Evolutionary conservation across 2,329 filamentous ascomycete species (phyloP).

Genomic region (Elsinoe arachidis): DNA sequence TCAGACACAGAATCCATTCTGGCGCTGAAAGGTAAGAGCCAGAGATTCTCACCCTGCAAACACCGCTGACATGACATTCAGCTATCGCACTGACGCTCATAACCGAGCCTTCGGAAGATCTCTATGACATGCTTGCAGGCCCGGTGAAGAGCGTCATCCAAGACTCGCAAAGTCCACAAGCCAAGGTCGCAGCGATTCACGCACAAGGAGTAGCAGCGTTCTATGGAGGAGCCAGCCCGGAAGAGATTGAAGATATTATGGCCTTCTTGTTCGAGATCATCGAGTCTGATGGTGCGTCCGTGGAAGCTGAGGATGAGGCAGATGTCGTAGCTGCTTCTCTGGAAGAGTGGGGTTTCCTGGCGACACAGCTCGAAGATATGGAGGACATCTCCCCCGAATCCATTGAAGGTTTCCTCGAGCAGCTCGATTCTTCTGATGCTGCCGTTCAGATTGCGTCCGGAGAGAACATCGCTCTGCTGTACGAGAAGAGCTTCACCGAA

Average conservation of each 20-base stretch:
- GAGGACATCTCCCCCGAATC: constrained; percentile 62
- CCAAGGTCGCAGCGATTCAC: constrained; percentile 65
- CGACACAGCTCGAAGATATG: constrained; percentile 67
- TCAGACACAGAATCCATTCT: constrained; percentile 61
- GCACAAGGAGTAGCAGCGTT: constrained; percentile 63
- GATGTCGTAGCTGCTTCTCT: constrained; percentile 66
- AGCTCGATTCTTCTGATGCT: constrained; percentile 66
- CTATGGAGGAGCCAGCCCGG: constrained; percentile 64
- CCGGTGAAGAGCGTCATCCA: constrained; percentile 55
- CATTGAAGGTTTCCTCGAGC: constrained; percentile 74
- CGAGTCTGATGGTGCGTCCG: constrained; percentile 65
- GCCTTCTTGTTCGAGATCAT: constrained; percentile 68
- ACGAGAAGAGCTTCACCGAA: constrained; percentile 60
- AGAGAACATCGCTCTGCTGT: constrained; percentile 72
- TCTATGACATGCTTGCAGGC: constrained; percentile 55
- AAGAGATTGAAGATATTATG: constrained; percentile 61
- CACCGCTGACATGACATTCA: constrained; percentile 20
- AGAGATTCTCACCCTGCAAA: constrained; percentile 28
- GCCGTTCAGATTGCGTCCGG: constrained; percentile 69
- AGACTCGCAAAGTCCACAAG: constrained; percentile 54
- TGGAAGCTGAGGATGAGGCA: constrained; percentile 63
- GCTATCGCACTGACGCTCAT: constrained; percentile 63
- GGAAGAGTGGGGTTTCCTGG: constrained; percentile 70
- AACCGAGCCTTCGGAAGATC: constrained; percentile 54
- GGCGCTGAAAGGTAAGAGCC: constrained; percentile 48